Conservation (phyloP, 2,329 filamentous ascomycete genomes). For the Biscogniauxia sp. region DNA sequence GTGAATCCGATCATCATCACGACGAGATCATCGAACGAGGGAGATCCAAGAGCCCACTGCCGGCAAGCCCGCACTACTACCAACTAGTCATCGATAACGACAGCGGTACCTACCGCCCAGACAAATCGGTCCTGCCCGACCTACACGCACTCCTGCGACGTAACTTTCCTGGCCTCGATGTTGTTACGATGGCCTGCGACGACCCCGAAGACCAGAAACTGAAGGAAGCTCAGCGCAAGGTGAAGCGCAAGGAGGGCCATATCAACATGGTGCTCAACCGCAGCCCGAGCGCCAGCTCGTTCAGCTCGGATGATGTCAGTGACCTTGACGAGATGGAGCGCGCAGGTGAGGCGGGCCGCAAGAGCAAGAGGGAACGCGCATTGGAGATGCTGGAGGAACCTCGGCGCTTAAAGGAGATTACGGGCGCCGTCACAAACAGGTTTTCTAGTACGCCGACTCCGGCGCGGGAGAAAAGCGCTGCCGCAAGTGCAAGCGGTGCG, state of each 20-base stretch:
- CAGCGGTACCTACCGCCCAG: slow-evolving; percentile 87
- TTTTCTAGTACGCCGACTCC: background rate
- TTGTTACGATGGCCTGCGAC: slow-evolving; percentile 75
- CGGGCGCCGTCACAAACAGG: background rate
- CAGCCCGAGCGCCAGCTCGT: slow-evolving; percentile 46
- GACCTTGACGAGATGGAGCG: slow-evolving; percentile 46
- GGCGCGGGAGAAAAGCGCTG: no score
- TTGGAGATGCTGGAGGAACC: slow-evolving; percentile 53
- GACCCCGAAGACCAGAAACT: slow-evolving; percentile 69
- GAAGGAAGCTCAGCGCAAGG: slow-evolving; percentile 72
- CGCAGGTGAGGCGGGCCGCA: slow-evolving; percentile 36
- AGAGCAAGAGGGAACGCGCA: slow-evolving; percentile 53
- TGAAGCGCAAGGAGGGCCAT: slow-evolving; percentile 65
- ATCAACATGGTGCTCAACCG: slow-evolving; percentile 57
- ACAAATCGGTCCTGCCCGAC: slow-evolving; percentile 69
- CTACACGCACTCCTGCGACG: slow-evolving; percentile 67
- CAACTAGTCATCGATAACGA: slow-evolving; percentile 95
- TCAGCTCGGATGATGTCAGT: slow-evolving; percentile 54
- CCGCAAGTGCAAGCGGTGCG: no score
- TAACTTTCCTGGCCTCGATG: slow-evolving; percentile 75
- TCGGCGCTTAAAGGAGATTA: slow-evolving; percentile 37
- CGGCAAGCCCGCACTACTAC: slow-evolving; percentile 58
- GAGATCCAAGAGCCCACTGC: slow-evolving; percentile 43
- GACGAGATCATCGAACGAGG: slow-evolving; percentile 43
- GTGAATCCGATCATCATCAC: slow-evolving; percentile 55